Base-by-base conservation (phyloP, 495 filamentous ascomycete genomes). In the Opeltia flavorubescens region DNA sequence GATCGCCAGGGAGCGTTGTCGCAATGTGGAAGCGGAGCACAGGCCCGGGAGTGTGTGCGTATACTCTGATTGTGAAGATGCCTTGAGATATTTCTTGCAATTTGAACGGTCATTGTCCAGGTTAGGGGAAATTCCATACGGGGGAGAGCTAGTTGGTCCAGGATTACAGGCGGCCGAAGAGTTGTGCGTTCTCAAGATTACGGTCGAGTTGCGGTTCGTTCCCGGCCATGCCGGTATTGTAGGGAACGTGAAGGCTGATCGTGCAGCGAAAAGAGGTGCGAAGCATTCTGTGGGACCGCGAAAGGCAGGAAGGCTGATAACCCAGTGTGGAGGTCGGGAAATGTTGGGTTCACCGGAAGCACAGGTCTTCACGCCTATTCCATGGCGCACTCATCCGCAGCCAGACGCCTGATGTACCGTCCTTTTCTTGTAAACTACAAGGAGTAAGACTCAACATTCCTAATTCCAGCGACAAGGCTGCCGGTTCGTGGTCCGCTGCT, bases 1-100 rank as follows among this genome's bases (percentile, higher is more conserved):
- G 25, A 43, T 43, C 39, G 39, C 39, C 39, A 43, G 39, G 39
- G 39, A 43, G 39, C 39, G 39, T 43, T 43, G 39, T 24, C 25
- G 39, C 24, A 43, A 23, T 3, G 1, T 43, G 39, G 17, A 43
- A 43, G 20, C 25, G 39, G 39, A 43, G 25, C 39, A 43, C 15
- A 43, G 39, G 39, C 39, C 39, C 1, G 24, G 25, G 15, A 43
- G 39, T 21, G 39, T 43, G 39, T 43, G 39, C 39, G 21, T 43
- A 13, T 43, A 43, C 39, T 43, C 39, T 21, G 39, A 43, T 43
- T 43, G 39, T 27, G 5, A 12, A 13, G 39, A 27, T 43, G 39
- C 39, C 39, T 43, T 43, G 39, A 27, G 24, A 3, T 43, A 43
- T 24, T 43, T 43, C 21, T 21, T 17, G 17, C 39, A 27, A 20